Percentiles rank a stretch among this genome's conserved stretches.
phyloP scores from a whole-genome alignment of 2,329 filamentous ascomycete species.

The Metarhizium guizhouense region DNA sequence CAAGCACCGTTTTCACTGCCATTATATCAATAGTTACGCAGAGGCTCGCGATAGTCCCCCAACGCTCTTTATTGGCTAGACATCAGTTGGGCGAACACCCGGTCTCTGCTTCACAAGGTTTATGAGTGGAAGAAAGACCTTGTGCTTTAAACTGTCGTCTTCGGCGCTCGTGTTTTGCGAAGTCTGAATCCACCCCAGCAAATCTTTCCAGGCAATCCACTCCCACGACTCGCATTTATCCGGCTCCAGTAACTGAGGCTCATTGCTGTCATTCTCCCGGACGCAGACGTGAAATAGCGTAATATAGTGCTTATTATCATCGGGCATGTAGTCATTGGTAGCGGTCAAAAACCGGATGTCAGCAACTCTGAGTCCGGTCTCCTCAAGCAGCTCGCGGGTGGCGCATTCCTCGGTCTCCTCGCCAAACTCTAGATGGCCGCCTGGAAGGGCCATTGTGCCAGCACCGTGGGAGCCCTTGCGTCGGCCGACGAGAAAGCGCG shows the following conservation, averaged over 20 bases:
- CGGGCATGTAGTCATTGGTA: background rate
- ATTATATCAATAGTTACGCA: no score
- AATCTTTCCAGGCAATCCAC: background rate
- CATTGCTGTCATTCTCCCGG: background rate
- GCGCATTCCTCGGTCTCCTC: background rate
- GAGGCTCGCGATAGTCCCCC: no score
- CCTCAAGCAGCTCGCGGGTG: background rate
- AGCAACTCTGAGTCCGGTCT: background rate
- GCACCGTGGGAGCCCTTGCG: background rate
- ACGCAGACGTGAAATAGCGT: background rate
- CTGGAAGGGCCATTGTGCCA: background rate
- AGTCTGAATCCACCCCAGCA: background rate
- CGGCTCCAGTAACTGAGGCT: background rate
- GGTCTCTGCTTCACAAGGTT: background rate
- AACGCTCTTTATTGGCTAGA: background rate
- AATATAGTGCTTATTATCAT: background rate
- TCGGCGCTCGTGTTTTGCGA: background rate
- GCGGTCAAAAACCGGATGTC: background rate
- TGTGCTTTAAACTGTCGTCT: background rate
- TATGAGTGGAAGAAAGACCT: background rate
- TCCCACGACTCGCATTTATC: background rate
- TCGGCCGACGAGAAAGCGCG: background rate
- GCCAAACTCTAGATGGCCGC: background rate
- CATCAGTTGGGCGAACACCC: background rate
- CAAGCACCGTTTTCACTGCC: no score